Conservation (phyloP, 257 asterid genomes). For the Solanum ossicruentum region DNA sequence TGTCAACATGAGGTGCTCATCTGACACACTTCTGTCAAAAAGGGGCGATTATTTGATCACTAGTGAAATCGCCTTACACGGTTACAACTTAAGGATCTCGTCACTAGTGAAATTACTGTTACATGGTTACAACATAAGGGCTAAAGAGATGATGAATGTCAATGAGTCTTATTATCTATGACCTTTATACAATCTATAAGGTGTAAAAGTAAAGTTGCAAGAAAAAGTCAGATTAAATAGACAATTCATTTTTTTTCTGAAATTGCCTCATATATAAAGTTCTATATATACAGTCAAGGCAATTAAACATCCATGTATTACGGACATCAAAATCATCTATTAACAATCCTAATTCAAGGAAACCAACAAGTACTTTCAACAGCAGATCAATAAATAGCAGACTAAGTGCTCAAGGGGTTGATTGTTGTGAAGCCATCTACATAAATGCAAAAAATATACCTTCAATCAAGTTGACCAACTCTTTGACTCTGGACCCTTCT, state of each 20-base stretch:
- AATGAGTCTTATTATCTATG: not conserved
- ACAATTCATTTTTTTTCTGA: not conserved
- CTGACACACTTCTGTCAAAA: not conserved
- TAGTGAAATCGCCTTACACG: not conserved
- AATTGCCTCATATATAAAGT: not conserved
- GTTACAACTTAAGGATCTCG: not conserved
- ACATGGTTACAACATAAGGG: not conserved
- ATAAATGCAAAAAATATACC: not conserved
- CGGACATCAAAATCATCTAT: not conserved
- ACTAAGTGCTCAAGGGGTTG: not conserved
- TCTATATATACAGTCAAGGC: not conserved
- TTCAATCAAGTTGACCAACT: constrained; percentile 9
- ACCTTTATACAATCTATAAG: not conserved
- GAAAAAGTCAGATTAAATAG: not conserved
- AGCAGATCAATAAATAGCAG: not conserved
- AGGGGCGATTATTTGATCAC: not conserved
- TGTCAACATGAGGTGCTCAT: not conserved
- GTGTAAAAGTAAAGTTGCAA: not conserved
- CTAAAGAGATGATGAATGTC: not conserved
- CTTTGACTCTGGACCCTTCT: constrained; percentile 12
- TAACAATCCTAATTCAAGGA: not conserved
- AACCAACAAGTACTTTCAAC: not conserved
- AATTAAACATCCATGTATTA: not conserved
- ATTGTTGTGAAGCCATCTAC: not conserved
- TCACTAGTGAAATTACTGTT: not conserved